Conservation (phyloP, 2,329 filamentous ascomycete genomes). For the Apiospora malaysiana region DNA sequence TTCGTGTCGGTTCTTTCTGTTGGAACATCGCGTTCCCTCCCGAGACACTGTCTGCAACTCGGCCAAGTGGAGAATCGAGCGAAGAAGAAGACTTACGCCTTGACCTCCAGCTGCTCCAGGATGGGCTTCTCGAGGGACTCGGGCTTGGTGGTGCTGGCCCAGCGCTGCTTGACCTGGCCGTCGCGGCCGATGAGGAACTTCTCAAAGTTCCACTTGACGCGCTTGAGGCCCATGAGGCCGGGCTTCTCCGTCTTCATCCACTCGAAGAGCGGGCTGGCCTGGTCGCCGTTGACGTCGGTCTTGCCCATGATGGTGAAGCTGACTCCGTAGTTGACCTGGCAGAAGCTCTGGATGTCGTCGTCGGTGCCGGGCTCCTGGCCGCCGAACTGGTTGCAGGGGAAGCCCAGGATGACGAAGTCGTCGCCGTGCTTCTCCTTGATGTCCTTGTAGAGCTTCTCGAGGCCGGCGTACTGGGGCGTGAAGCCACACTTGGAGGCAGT, state of each 20-base stretch:
- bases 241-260: slow-evolving; percentile 78
- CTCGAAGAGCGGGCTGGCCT: slow-evolving; percentile 78
- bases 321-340: slow-evolving; percentile 93
- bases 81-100: slow-evolving; percentile 40
- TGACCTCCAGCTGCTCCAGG: slow-evolving; percentile 72
- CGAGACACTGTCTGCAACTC: background rate
- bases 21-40: background rate
- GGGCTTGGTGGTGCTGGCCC: slow-evolving; percentile 88
- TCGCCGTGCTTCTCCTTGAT: slow-evolving; percentile 72
- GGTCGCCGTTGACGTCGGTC: slow-evolving; percentile 89
- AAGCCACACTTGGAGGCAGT: slow-evolving; percentile 99
- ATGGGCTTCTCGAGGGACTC: slow-evolving; percentile 79
- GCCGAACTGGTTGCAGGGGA: slow-evolving; percentile 98
- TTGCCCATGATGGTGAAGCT: slow-evolving; percentile 91
- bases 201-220: slow-evolving; percentile 99
- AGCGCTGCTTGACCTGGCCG: slow-evolving; percentile 83
- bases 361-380: slow-evolving; percentile 84
- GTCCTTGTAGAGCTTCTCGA: slow-evolving; percentile 88
- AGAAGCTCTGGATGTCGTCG: slow-evolving; percentile 83
- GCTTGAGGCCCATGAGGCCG: slow-evolving; percentile 85
- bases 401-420: slow-evolving; percentile 87
- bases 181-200: slow-evolving; percentile 92
- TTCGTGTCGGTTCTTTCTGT: background rate
- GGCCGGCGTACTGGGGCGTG: slow-evolving; percentile 90
- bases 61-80: background rate